Base-by-base conservation (phyloP, 768 basidiomycete species). In the Boletus rubroflammeus region DNA sequence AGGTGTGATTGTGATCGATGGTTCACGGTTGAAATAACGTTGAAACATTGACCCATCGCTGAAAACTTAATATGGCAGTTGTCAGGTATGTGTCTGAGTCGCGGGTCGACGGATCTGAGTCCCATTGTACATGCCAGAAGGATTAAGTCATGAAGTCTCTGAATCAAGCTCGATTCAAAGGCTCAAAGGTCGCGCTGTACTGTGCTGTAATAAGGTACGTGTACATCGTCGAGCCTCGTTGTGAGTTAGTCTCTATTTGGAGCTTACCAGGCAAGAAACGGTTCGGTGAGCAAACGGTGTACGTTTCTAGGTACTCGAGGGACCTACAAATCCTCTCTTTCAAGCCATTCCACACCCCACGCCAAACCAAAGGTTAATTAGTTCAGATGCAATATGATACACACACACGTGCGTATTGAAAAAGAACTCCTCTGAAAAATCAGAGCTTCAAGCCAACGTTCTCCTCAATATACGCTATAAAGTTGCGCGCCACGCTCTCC, bases 381-480 rank as follows among this genome's bases (percentile, higher is more conserved):
- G 36, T 10, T 38, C 38, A 6, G 9, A 13, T 23, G 7, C 14
- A 41, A 23, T 25, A 25, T 17, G 25, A 26, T 26, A 17, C 8
- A 3, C 3, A 13, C 26, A 6, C 42, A 17, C 17, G 9, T 15
- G 14, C 26, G 11, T 11, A 28, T 44, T 3, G 35, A 25, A 31
- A 46, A 34, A 10, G 15, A 5, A 25, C 3, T 4, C 26, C 11
- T n/a, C n/a, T 13, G 26, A 28, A 7, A 32, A 21, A 23, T 75
- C 65, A 81, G 2, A 73, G 67, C 64, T 73, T 80, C 47, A 55
- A 6, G 2, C 40, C 11, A 11, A 88, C 54, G 72, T 86, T 81
- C 67, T 90, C 86, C 67, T 87, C 84, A 55, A 93, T 67, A 72
- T 89, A 91, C 46, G 64, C 66, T 42, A 79, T 80, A 76, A 92